Evolutionary conservation across 495 filamentous ascomycete species (phyloP).

Genomic region (Darksidea phi): DNA sequence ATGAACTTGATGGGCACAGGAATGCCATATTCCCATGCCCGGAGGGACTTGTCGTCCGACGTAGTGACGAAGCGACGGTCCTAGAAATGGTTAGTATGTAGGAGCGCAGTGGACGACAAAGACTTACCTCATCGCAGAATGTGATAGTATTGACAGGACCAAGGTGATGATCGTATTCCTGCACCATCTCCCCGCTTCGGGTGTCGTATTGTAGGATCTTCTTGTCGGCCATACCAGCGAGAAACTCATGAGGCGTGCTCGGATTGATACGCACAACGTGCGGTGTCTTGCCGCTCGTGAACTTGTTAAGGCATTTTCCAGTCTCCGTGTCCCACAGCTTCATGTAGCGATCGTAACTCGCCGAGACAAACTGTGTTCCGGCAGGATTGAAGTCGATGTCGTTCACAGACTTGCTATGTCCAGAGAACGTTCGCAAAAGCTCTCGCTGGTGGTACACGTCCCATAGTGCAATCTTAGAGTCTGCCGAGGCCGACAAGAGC

Average conservation of each 20-base stretch:
- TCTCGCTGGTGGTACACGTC: conserved; percentile 88
- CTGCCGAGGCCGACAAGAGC: conserved; percentile 79
- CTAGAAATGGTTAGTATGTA: conserved; percentile 87
- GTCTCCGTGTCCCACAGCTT: conserved; percentile 99
- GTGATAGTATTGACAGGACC: conserved; percentile 97
- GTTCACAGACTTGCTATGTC: conserved; percentile 85
- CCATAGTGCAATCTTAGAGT: conserved; percentile 90
- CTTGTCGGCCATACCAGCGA: conserved; percentile 96
- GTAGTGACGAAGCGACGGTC: conserved; percentile 96
- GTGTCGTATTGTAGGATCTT: conserved; percentile 98
- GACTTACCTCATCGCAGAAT: conserved; percentile 72
- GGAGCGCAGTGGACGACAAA: not conserved
- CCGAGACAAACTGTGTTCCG: conserved; percentile 87
- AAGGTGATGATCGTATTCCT: conserved; percentile 98
- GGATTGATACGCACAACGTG: conserved; percentile 96
- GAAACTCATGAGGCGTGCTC: conserved; percentile 75
- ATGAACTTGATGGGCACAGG: conserved; percentile 87
- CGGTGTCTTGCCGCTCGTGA: conserved; percentile 88
- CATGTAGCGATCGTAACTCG: conserved; percentile 88
- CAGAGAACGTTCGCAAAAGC: conserved; percentile 82
- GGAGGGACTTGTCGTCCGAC: conserved; percentile 90
- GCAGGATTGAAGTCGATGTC: conserved; percentile 82
- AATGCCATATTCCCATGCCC: conserved; percentile 97
- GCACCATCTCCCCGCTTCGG: conserved; percentile 75
- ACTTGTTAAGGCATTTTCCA: conserved; percentile 78